Conservation (phyloP, 768 basidiomycete species). For the Mycena latifolia region DNA sequence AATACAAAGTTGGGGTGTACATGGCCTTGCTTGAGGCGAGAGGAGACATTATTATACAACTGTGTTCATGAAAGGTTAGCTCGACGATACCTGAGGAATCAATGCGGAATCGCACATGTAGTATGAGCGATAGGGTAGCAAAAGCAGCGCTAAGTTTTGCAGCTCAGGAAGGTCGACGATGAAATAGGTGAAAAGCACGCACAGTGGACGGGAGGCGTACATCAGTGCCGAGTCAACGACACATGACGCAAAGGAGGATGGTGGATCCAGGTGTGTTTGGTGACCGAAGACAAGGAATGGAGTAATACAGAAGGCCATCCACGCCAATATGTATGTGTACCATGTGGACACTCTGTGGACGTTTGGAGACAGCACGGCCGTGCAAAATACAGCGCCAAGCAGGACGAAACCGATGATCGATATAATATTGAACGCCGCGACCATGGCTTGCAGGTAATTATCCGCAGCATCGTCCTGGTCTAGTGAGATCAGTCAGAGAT, state of each 20-base stretch:
- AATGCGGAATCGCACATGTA: conserved; percentile 16
- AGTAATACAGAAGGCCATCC: too few relatives aligned
- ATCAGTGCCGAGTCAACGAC: conserved; percentile 23
- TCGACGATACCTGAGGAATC: background rate
- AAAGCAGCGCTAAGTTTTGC: conserved; percentile 19
- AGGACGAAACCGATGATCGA: too few relatives aligned
- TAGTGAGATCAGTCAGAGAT: too few relatives aligned
- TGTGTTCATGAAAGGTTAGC: too few relatives aligned
- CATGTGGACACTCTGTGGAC: too few relatives aligned
- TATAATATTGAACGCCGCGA: too few relatives aligned
- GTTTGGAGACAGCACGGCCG: too few relatives aligned
- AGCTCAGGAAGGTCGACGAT: background rate
- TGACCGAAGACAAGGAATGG: conserved; percentile 26
- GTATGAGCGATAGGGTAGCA: conserved; percentile 22
- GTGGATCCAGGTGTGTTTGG: conserved; percentile 19
- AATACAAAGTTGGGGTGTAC: background rate
- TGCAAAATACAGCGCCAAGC: too few relatives aligned
- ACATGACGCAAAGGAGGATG: conserved; percentile 19
- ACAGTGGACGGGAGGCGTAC: conserved; percentile 31
- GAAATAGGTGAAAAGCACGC: background rate
- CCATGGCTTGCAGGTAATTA: too few relatives aligned
- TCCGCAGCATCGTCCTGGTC: too few relatives aligned
- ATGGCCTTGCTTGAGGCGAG: conserved; percentile 16
- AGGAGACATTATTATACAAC: conserved; percentile 26
- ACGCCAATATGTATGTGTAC: too few relatives aligned